Percentiles rank a stretch among this genome's conserved stretches.
Conservation (phyloP, 1,139 yeast genomes). For the Candida pseudoviswanathii region DNA sequence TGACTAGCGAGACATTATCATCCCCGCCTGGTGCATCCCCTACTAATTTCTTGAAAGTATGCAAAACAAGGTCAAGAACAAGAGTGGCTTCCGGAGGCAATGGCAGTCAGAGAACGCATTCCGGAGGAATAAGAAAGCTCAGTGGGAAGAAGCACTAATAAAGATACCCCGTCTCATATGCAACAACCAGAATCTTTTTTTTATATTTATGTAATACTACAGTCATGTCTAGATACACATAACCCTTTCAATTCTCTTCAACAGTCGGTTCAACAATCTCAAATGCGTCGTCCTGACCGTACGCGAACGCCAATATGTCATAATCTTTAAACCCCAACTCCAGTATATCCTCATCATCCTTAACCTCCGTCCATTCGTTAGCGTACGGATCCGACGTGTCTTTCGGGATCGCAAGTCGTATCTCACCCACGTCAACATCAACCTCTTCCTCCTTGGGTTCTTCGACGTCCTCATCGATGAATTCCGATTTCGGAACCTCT, state of each 20-base stretch:
- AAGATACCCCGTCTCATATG: not conserved
- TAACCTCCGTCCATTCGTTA: constrained; percentile 42
- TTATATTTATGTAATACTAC: not conserved
- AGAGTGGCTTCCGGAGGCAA: constrained; percentile 8
- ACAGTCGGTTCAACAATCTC: constrained; percentile 44
- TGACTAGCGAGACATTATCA: constrained; percentile 47
- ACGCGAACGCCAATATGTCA: constrained; percentile 45
- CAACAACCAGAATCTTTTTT: not conserved
- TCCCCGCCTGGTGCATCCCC: constrained; percentile 45
- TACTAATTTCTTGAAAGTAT: constrained; percentile 25
- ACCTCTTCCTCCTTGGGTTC: constrained; percentile 14
- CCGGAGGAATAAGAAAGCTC: constrained; percentile 43
- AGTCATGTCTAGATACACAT: not conserved
- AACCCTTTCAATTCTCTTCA: constrained; percentile 29
- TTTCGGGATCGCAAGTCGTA: constrained; percentile 46
- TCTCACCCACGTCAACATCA: constrained; percentile 17
- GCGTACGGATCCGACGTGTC: constrained; percentile 41
- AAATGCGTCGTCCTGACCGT: constrained; percentile 37
- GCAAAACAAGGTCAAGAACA: constrained; percentile 30
- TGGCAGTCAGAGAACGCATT: constrained; percentile 26
- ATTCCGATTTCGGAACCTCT: constrained; percentile 33
- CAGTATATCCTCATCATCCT: constrained; percentile 26
- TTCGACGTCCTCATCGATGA: constrained; percentile 15
- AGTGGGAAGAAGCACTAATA: constrained; percentile 27
- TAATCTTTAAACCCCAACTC: constrained; percentile 37